A percentile compares a stretch with the other conserved stretches of the same genome.
Conservation (phyloP, 805 yeast species). For the Candida sakaeoensis region DNA sequence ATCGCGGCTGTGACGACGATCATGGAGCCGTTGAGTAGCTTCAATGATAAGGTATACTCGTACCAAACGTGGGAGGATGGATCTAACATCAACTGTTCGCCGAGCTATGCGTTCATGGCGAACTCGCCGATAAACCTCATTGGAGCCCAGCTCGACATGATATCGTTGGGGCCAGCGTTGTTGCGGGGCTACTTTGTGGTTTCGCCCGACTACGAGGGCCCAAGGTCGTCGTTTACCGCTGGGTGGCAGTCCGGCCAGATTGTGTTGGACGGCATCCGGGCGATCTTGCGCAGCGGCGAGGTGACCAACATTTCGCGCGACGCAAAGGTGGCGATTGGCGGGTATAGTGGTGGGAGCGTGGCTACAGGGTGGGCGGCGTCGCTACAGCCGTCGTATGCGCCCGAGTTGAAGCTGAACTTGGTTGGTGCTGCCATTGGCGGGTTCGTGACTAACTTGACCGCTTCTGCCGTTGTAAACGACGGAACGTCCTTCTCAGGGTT, state of each 20-base stretch:
- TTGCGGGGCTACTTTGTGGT: conserved; percentile 31
- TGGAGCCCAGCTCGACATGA: conserved; percentile 15
- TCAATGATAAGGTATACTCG: conserved; percentile 22
- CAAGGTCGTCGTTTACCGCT: conserved; percentile 27
- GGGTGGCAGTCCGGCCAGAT: conserved; percentile 30
- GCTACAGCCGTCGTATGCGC: conserved; percentile 34
- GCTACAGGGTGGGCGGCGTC: conserved; percentile 38
- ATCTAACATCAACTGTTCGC: conserved; percentile 23
- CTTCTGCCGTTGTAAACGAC: conserved; percentile 20
- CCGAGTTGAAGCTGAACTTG: conserved; percentile 22
- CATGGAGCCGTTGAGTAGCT: conserved; percentile 27
- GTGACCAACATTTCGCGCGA: conserved; percentile 17
- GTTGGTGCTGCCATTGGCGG: conserved; percentile 36
- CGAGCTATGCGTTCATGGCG: conserved; percentile 20
- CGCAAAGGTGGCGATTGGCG: conserved; percentile 27
- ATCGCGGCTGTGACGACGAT: conserved; percentile 23
- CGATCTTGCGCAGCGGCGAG: conserved; percentile 15
- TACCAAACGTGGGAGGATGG: conserved; percentile 30
- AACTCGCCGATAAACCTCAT: conserved; percentile 14
- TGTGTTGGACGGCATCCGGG: conserved; percentile 29
- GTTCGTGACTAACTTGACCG: conserved; percentile 31
- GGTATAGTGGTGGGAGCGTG: conserved; percentile 38
- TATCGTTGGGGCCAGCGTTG: conserved; percentile 18
- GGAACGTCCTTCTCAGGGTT: conserved; percentile 29
- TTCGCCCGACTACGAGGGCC: conserved; percentile 35